Base-by-base conservation (phyloP, 495 filamentous ascomycete genomes). In the Cercophora samala region DNA sequence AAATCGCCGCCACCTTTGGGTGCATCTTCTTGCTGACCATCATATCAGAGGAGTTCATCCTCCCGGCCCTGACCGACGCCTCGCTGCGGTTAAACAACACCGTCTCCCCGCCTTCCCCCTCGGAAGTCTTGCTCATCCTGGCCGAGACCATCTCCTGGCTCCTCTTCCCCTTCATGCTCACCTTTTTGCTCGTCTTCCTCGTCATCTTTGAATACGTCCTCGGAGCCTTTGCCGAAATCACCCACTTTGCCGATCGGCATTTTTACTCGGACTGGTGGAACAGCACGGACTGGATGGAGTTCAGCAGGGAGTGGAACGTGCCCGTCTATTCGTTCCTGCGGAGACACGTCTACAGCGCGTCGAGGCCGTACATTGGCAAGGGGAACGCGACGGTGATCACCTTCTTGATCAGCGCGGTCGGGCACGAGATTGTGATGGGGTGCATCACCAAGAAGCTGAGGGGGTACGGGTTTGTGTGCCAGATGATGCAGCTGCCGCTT, bases 221-320 rank as follows among this genome's bases (percentile, higher is more conserved):
- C 24, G 95, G 95, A 60, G 93, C 93, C 46, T 97, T 96, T 72
- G 95, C 93, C 11, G 95, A 98, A 77, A 88, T 97, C 66, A 97
- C 95, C 21, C 87, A 90, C 64, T 98, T 98, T 71, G 94, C 90
- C 22, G 94, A 98, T 76, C 87, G 94, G 11, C 93, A 95, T 76
- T 98, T 98, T 78, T 98, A 97, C 78, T 89, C 90, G 25, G 94
- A 98, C 82, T 98, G 94, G 94, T 98, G 94, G 93, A 92, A 92
- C 78, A 85, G 81, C 63, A 89, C 87, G 65, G 89, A 91, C 81
- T 92, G 93, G 93, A 89, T 99, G 66, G 95, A 99, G 77, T 99
- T 99, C 78, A 93, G 90, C 21, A 85, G 95, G 64, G 93, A 98
- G 81, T 99, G 95, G 95, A 99, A 99, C 75, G 88, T 96, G 55